These are phyloP conservation scores for Phyllosticta citrichinensis DNA, from an alignment of 2,329 filamentous ascomycete species.

Conservation along the genomic window DNA sequence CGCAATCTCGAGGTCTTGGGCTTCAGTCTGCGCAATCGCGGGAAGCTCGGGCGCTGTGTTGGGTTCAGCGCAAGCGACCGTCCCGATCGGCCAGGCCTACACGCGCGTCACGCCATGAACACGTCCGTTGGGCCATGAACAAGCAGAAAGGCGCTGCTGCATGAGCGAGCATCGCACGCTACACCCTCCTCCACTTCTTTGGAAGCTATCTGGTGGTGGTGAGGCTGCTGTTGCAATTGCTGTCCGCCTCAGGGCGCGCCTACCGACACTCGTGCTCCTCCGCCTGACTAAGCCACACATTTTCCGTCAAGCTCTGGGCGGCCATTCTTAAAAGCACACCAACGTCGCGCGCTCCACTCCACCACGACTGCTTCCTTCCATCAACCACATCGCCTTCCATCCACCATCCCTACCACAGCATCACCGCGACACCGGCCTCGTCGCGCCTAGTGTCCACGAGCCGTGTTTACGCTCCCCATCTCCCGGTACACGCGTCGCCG, in stretches of 20 bases:
- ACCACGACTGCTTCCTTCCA: conserved; percentile 12
- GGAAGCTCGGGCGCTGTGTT: neutral
- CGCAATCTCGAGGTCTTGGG: neutral
- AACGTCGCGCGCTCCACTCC: conserved; percentile 8
- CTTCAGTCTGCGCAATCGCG: neutral
- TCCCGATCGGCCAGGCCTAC: neutral
- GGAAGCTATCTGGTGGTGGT: neutral
- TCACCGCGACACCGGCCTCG: conserved; percentile 20
- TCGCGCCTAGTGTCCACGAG: conserved; percentile 18
- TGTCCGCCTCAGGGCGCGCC: neutral
- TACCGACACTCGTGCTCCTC: neutral
- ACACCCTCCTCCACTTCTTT: neutral
- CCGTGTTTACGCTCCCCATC: conserved; percentile 22
- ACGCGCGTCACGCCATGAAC: neutral
- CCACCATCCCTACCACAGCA: conserved; percentile 18
- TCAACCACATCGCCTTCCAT: conserved; percentile 28
- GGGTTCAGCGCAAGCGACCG: neutral
- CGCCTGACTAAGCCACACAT: conserved; percentile 9
- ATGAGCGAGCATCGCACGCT: neutral
- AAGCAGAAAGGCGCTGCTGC: neutral
- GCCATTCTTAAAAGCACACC: conserved; percentile 10
- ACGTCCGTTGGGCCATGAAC: neutral
- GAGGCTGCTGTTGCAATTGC: neutral
- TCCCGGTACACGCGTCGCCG: conserved; percentile 25
- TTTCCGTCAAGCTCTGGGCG: conserved; percentile 10